Base-by-base conservation (phyloP, 208 protist genomes). In the Acanthamoeba sp. region DNA sequence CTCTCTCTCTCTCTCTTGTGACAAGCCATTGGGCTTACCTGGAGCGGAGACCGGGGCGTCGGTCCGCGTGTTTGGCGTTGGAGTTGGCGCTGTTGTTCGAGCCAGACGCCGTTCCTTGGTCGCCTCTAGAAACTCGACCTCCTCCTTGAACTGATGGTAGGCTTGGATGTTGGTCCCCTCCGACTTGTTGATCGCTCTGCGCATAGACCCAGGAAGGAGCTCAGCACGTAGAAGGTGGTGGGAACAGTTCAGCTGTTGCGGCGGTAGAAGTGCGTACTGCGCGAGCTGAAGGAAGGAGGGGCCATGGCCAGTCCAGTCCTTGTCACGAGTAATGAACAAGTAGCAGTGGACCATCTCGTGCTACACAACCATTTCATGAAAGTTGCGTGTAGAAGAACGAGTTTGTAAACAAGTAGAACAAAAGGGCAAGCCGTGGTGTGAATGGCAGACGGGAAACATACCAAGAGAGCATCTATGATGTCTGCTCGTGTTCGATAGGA, bases 341-440 rank as follows among this genome's bases (percentile, higher is more conserved):
- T 87, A 87, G 42, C 40, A 34, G n/a, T 87, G 78, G 34, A 87
- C 57, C 78, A 87, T 87, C 48, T 87, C 78, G 29, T 87, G 78
- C 78, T 87, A 20, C 24, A 62, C n/a, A 20, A 7, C 18, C 0
- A 29, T 22, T 10, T n/a, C 29, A 73, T 6, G 6, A 78, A 20
- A 36, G 38, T 12, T 20, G 6, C 12, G 27, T 9, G 16, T 6
- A 78, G 3, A 78, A 78, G 38, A 45, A 10, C n/a, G 69, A 78
- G 69, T 27, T 36, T 1, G n/a, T n/a, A 78, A 45, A 40, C 2
- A 38, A 42, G 27, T 45, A 34, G 69, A 38, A 78, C 2, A 14
- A 50, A n/a, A n/a, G n/a, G n/a, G n/a, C n/a, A n/a, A n/a, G n/a
- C n/a, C n/a, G n/a, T n/a, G n/a, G n/a, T 40, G 69, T 20, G 34